phyloP scores from a whole-genome alignment of 192 early-diverging fungal species.

The Coemansia sp. region DNA sequence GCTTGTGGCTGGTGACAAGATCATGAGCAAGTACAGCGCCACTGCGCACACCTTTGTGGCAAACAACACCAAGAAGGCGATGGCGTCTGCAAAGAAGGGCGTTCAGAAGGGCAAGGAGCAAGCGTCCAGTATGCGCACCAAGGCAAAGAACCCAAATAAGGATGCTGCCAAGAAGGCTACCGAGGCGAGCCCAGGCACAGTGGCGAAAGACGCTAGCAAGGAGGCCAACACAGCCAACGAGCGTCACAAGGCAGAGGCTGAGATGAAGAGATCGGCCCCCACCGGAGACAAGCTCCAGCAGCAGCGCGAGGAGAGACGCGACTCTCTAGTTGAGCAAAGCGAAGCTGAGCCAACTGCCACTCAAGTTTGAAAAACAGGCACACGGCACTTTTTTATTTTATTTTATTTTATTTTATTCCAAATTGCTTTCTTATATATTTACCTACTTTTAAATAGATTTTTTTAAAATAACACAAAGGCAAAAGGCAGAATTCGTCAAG shows the following conservation, averaged over 20 bases:
- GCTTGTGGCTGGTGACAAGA: conserved; percentile 24
- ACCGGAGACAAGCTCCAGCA: conserved; percentile 21
- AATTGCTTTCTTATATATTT: conserved; percentile 1
- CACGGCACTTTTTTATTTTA: neutral
- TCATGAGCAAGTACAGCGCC: conserved; percentile 35
- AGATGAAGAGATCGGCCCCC: neutral
- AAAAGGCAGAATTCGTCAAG: neutral
- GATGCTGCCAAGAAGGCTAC: neutral
- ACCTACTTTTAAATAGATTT: neutral
- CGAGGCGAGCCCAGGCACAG: neutral
- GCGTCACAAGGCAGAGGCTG: neutral
- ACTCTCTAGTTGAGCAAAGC: conserved; percentile 15
- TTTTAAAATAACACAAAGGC: neutral
- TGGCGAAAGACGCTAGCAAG: neutral
- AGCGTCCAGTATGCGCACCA: conserved; percentile 6
- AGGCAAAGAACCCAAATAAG: conserved; percentile 13
- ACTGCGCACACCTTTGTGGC: conserved; percentile 22
- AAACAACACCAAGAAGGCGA: conserved; percentile 22
- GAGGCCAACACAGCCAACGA: neutral
- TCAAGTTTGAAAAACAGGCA: neutral
- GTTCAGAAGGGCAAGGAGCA: conserved; percentile 28
- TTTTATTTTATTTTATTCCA: neutral
- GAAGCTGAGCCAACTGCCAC: neutral
- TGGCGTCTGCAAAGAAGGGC: conserved; percentile 27
- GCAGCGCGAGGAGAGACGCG: conserved; percentile 20